Percentiles rank a stretch among this genome's conserved stretches.
Evolutionary conservation across 208 protist species (phyloP).

Genomic region (Trypanosomatidae sp.): DNA sequence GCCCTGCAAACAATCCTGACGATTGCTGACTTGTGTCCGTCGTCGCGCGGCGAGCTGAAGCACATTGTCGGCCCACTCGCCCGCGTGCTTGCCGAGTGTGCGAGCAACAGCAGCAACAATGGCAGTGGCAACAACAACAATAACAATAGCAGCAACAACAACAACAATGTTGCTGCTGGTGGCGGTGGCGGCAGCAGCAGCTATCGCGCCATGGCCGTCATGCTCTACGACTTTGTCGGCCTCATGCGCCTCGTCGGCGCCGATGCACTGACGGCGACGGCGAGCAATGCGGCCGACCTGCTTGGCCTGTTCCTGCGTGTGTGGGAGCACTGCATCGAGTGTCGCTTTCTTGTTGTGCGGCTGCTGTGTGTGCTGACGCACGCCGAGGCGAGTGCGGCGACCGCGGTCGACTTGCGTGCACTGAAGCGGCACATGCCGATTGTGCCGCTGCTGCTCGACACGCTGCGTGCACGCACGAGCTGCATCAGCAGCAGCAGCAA

Average conservation of each 20-base stretch:
- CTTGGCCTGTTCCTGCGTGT: constrained; percentile 46
- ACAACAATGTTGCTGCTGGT: not conserved
- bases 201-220: not conserved
- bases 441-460: no score
- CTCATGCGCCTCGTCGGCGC: no score
- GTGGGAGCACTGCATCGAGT: constrained; percentile 32
- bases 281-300: constrained; percentile 25
- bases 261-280: no score
- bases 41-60: constrained; percentile 37
- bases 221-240: not conserved
- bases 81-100: no score
- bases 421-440: no score
- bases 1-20: constrained; percentile 61
- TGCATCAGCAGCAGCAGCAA: no score
- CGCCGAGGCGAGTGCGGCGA: constrained; percentile 23
- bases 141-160: not conserved
- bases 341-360: constrained; percentile 68
- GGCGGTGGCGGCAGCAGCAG: not conserved
- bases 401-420: no score
- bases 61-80: constrained; percentile 44
- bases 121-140: constrained; percentile 1
- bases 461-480: no score
- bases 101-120: no score
- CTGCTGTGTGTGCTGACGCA: constrained; percentile 53
- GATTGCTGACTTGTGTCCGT: constrained; percentile 57